phyloP scores from a whole-genome alignment of 306 rosid species.

The Abrus precatorius region DNA sequence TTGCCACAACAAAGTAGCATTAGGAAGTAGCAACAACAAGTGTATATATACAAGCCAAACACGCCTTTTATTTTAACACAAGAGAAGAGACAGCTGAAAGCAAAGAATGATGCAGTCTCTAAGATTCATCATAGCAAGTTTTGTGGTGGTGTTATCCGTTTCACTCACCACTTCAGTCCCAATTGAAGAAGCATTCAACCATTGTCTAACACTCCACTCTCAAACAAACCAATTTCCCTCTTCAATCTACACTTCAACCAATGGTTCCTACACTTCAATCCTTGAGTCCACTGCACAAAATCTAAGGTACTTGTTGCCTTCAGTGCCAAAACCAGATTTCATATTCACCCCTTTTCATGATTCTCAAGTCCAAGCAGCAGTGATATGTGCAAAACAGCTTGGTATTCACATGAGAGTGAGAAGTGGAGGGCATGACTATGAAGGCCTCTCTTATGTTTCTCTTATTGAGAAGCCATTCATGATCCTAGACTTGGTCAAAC shows the following conservation, averaged over 20 bases:
- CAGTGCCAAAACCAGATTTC: conserved; percentile 69
- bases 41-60: conserved; percentile 36
- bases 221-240: conserved; percentile 54
- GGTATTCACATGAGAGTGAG: conserved; percentile 63
- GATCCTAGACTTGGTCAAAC: conserved; percentile 53
- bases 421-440: conserved; percentile 67
- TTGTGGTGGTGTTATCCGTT: conserved; percentile 40
- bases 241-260: conserved; percentile 59
- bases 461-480: conserved; percentile 56
- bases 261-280: conserved; percentile 57
- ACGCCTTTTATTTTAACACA: neutral
- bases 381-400: conserved; percentile 63
- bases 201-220: conserved; percentile 59
- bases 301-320: conserved; percentile 62
- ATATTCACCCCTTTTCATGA: conserved; percentile 69
- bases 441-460: conserved; percentile 62
- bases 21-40: neutral
- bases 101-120: conserved; percentile 42
- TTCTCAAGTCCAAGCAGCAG: conserved; percentile 73
- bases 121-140: conserved; percentile 30
- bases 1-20: conserved; percentile 15
- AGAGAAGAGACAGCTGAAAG: neutral
- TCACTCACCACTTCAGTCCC: conserved; percentile 37
- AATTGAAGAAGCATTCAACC: conserved; percentile 51
- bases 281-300: conserved; percentile 80